These are phyloP conservation scores for Tolypocladium ophioglossoides DNA, from an alignment of 2,329 filamentous ascomycete species.

Conservation along the genomic window DNA sequence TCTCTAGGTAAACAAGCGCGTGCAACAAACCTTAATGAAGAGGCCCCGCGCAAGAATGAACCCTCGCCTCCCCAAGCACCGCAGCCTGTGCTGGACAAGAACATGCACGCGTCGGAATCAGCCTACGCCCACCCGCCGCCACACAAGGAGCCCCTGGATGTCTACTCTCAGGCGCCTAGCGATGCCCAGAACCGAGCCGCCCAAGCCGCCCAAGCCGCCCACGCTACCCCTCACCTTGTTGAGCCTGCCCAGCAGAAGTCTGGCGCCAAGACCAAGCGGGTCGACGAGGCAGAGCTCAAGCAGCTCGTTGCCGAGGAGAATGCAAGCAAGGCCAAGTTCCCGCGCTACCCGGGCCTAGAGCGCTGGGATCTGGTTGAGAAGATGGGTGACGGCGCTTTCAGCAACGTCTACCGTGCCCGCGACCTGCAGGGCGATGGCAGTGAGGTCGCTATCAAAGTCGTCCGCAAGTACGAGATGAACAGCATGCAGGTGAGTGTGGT, in stretches of 20 bases:
- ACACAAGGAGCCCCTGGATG: conserved; percentile 40
- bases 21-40: conserved; percentile 41
- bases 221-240: conserved; percentile 51
- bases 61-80: conserved; percentile 36
- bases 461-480: conserved; percentile 98
- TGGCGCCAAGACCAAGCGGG: conserved; percentile 19
- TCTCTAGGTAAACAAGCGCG: conserved; percentile 75
- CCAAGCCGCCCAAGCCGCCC: conserved; percentile 56
- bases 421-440: conserved; percentile 61
- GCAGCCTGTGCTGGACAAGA: conserved; percentile 42
- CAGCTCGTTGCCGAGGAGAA: conserved; percentile 88
- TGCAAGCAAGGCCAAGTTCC: conserved; percentile 74
- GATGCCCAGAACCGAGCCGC: conserved; percentile 56
- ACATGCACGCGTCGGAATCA: conserved; percentile 40
- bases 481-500: conserved; percentile 81
- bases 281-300: conserved; percentile 62
- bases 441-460: conserved; percentile 95
- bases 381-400: conserved; percentile 98
- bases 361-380: conserved; percentile 82
- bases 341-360: conserved; percentile 39
- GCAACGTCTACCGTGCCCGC: conserved; percentile 88
- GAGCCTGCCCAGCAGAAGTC: conserved; percentile 47
- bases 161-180: conserved; percentile 51
- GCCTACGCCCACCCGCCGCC: conserved; percentile 21
- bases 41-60: conserved; percentile 42